Evolutionary conservation across 1,284 basidiomycete species (phyloP).

Genomic region (Apiotrichum sp.): DNA sequence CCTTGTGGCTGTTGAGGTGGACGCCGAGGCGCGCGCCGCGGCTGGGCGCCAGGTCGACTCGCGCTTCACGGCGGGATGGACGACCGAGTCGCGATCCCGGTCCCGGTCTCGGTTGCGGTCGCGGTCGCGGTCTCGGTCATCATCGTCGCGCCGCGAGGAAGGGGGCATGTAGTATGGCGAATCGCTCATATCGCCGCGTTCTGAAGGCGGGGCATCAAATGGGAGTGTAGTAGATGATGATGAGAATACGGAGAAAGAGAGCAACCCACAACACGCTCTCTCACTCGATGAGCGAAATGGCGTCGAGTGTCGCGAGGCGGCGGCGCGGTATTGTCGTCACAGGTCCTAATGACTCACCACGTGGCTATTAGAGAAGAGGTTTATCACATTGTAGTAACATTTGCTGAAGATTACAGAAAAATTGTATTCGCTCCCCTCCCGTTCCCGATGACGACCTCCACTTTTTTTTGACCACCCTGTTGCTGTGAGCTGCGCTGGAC

Average conservation of each 20-base stretch:
- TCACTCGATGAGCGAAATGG: too few species aligned
- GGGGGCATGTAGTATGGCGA: conserved; percentile 18
- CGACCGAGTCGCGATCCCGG: background rate
- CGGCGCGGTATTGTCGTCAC: too few species aligned
- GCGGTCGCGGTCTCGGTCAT: background rate
- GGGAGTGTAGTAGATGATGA: too few species aligned
- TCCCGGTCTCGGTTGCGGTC: background rate
- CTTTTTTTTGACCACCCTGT: background rate
- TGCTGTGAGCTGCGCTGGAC: background rate
- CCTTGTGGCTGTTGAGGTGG: background rate
- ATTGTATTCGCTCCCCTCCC: background rate
- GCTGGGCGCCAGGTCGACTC: conserved; percentile 19
- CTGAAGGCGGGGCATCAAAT: background rate
- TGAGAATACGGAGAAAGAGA: too few species aligned
- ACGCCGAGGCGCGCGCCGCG: background rate
- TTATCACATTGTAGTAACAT: too few species aligned
- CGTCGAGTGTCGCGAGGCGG: too few species aligned
- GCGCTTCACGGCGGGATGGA: conserved; percentile 11
- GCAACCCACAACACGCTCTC: too few species aligned
- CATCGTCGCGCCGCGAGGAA: conserved; percentile 1
- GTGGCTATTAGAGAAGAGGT: too few species aligned
- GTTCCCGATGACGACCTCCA: conserved; percentile 3
- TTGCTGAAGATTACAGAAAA: too few species aligned
- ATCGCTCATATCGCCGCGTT: conserved; percentile 5
- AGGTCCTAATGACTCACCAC: too few species aligned